A percentile compares a stretch with the other conserved stretches of the same genome.
Conservation (phyloP, 2,329 filamentous ascomycete genomes). For the Fusarium sp. region DNA sequence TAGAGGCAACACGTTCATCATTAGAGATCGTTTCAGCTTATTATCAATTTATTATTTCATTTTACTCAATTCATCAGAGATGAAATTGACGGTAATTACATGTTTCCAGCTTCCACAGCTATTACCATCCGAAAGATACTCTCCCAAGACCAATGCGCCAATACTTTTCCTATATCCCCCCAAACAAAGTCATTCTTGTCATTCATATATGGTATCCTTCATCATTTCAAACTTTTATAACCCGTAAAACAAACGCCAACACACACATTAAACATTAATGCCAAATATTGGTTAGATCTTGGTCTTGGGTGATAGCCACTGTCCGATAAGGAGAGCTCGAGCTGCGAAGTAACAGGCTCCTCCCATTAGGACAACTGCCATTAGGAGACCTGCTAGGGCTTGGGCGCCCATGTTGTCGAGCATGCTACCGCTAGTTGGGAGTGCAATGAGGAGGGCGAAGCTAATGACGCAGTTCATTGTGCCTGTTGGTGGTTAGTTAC, state of each 20-base stretch:
- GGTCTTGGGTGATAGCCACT: conserved; percentile 36
- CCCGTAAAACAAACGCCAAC: neutral
- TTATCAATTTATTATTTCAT: neutral
- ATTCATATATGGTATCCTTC: neutral
- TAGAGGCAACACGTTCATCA: neutral
- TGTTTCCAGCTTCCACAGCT: neutral
- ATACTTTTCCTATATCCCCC: neutral
- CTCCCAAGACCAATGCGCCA: neutral
- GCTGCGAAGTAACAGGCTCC: conserved; percentile 46
- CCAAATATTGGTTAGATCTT: conserved; percentile 17
- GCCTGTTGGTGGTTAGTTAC: conserved; percentile 41
- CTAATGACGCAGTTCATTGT: conserved; percentile 57
- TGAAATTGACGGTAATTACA: neutral
- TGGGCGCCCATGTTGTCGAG: conserved; percentile 55
- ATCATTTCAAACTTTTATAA: neutral
- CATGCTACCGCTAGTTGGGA: conserved; percentile 56
- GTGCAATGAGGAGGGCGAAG: conserved; percentile 55
- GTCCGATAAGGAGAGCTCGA: conserved; percentile 39
- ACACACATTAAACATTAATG: neutral
- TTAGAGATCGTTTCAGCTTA: neutral
- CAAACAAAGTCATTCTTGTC: neutral
- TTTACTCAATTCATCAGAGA: neutral
- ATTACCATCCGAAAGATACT: neutral
- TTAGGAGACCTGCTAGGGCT: conserved; percentile 56
- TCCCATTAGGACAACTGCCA: conserved; percentile 51